Evolutionary conservation across 495 filamentous ascomycete species (phyloP).

Genomic region (Aspergillus steynii): DNA sequence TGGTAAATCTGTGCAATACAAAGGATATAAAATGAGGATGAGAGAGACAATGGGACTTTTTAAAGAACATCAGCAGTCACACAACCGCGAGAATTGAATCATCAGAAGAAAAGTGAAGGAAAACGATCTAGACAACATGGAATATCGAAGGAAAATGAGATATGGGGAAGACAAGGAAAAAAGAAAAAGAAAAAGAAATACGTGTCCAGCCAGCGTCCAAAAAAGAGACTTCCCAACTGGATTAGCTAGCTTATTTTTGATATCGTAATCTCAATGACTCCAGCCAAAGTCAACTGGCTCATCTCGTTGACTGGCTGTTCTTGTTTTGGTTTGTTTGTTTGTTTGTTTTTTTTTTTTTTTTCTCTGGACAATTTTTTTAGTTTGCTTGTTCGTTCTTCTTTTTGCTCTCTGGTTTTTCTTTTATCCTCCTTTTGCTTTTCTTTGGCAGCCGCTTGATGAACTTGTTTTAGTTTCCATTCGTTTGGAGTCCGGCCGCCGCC

Average conservation of each 20-base stretch:
- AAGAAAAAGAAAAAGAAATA: conserved; percentile 15
- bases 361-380: conserved; percentile 3
- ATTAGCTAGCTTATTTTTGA: conserved; percentile 13
- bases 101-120: conserved; percentile 3
- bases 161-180: conserved; percentile 2
- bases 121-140: conserved; percentile 16
- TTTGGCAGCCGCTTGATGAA: conserved; percentile 2
- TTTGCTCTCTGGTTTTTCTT: conserved; percentile 2
- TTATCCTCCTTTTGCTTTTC: conserved; percentile 2
- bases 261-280: conserved; percentile 14
- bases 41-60: conserved; percentile 8
- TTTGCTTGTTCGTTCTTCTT: conserved; percentile 12
- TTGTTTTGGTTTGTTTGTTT: conserved; percentile 5
- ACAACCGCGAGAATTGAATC: conserved; percentile 4
- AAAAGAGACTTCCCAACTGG: conserved; percentile 10
- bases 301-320: conserved; percentile 18
- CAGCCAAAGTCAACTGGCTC: conserved; percentile 18
- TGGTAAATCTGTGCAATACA: conserved; percentile 13
- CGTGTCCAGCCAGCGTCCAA: conserved; percentile 15
- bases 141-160: neutral
- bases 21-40: conserved; percentile 5
- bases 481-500: conserved; percentile 33
- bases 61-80: conserved; percentile 3
- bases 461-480: conserved; percentile 41
- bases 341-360: conserved; percentile 7